Base-by-base conservation (phyloP, 2,329 filamentous ascomycete genomes). In the Calonectria henricotiae region DNA sequence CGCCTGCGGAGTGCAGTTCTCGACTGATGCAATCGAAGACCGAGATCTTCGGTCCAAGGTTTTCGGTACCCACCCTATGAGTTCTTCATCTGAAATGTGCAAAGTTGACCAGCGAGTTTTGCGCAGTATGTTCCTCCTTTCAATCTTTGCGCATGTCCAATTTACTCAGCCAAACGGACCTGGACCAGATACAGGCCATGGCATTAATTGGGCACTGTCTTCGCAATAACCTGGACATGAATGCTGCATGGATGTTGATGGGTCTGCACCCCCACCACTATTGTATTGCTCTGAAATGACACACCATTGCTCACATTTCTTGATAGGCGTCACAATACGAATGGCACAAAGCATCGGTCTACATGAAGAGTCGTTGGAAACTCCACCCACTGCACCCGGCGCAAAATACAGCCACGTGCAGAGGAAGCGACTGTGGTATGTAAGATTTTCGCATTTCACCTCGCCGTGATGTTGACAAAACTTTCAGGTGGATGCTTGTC, bases 21-120 rank as follows among this genome's bases (percentile, higher is more conserved):
- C 51, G 15, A 35, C 32, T 55, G 51, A 55, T 55, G 51, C 51
- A 2, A 37, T 55, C 8, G 51, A 55, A 9, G 51, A 55, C 5
- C 32, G 51, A 37, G 51, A 55, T 55, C 51, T 55, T 23, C 51
- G 51, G 11, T 55, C 51, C 11, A 55, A 55, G n/a, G 51, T 55
- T 13, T 55, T 55, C 9, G 32, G 51, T 55, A 37, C 11, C 11
- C 5, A 15, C 47, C 17, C 5, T 7, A 12, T 15, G 5, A 37
- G 7, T 8, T 2, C n/a, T 12, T 23, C 5, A 6, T 7, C 17
- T 23, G 30, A 23, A 46, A 35, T 15, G 11, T 37, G n/a, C 1
- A 54, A 5, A 20, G 11, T 23, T n/a, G 4, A 37, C 51, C 37
- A 7, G 37, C n/a, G 4, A 3, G 2, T 15, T 4, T 5, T 15